phyloP scores from a whole-genome alignment of 2,329 filamentous ascomycete genomes.

The Trichoderma endophyticum region DNA sequence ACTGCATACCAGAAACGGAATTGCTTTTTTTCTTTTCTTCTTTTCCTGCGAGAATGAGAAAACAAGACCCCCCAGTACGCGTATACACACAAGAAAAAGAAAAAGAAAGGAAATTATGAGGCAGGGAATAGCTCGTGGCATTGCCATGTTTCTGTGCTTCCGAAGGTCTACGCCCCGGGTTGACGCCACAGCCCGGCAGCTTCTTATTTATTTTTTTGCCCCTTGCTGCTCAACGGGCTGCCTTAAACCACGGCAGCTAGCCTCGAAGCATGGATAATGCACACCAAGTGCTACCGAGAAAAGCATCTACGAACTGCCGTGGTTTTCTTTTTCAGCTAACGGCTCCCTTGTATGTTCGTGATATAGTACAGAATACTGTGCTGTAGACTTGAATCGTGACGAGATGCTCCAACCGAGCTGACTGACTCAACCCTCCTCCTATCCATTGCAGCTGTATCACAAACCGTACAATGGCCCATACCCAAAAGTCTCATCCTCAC shows the following conservation, averaged over 20 bases:
- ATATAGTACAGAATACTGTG: neutral
- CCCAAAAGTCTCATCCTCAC: neutral
- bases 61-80: neutral
- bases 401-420: neutral
- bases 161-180: neutral
- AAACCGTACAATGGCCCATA: neutral
- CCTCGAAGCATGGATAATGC: neutral
- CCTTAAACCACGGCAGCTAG: neutral
- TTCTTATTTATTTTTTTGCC: neutral
- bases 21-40: neutral
- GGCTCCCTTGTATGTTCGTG: neutral
- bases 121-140: neutral
- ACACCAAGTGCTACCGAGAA: neutral
- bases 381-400: neutral
- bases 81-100: neutral
- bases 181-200: neutral
- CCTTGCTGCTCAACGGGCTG: neutral
- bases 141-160: neutral
- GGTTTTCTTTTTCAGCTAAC: neutral
- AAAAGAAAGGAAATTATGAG: neutral
- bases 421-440: neutral
- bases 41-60: neutral
- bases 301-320: neutral
- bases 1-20: constrained; percentile 14
- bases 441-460: neutral